Evolutionary conservation across 2,329 filamentous ascomycete genomes (phyloP), one percentile per base, ranked within the genome.

Genomic region (Calonectria henricotiae): DNA sequence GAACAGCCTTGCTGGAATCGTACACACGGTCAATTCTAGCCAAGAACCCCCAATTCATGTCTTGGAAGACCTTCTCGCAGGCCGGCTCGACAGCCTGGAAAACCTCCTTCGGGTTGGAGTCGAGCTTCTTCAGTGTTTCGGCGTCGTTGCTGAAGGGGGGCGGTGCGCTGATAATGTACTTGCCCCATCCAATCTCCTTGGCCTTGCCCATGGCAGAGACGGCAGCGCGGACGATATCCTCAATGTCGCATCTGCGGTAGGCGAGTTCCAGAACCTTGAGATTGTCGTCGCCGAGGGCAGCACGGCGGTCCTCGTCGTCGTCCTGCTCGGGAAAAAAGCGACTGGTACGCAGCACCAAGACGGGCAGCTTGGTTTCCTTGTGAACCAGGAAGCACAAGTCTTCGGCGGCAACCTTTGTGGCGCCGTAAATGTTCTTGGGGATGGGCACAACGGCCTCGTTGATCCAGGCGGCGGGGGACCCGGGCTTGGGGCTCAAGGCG

Each of bases 251-350:
- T 30, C 85, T 77, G 4, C 85, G 82, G 60, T 86, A 85, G 0
- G 85, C 81, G 64, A 87, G 77, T 75, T 87, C 85, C n/a, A 85
- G 76, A 7, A 86, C 82, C 72, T 87, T 86, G 47, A 86, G 79
- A 70, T 86, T 87, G n/a, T 82, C 83, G 35, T 82, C 83, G 3
- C 67, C 75, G 65, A 85, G 77, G 2, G 77, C 73, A 9, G 71
- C 73, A 27, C 84, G 79, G 1, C 84, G 77, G 30, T 81, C 80
- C 5, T 82, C 82, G 64, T 86, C 85, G 67, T 87, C 85, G 61
- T 87, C 85, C 20, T 79, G 79, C 73, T 87, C 85, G 0, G 85
- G 84, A 70, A 87, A 87, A 80, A 88, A 87, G 60, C 86, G 83
- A 61, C 82, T 84, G 3, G 83, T 84, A n/a, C 85, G 82, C 9